A percentile compares a stretch with the other conserved stretches of the same genome.
Conservation (phyloP, 169 alveolate species). For the Plasmodium relictum region DNA sequence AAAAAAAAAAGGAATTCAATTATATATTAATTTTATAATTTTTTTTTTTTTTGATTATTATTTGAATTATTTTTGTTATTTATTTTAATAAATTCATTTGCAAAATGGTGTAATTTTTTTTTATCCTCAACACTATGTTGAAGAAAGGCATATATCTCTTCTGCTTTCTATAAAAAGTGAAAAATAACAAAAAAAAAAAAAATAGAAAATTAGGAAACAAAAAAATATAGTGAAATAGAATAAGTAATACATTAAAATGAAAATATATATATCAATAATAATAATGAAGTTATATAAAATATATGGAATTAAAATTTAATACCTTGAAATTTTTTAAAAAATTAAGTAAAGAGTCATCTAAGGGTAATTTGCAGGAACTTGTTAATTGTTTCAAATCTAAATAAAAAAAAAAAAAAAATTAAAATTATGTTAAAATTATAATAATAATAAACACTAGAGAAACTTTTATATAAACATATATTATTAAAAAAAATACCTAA, state of each 20-base stretch:
- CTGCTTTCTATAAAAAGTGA: constrained; percentile 33
- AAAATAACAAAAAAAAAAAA: not conserved
- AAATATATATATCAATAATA: not conserved
- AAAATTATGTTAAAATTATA: not conserved
- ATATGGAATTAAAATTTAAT: not conserved
- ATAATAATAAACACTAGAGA: not conserved
- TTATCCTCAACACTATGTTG: constrained; percentile 75
- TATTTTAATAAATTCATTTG: constrained; percentile 72
- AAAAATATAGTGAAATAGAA: not conserved
- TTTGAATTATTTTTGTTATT: constrained; percentile 36
- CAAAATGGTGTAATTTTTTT: constrained; percentile 45
- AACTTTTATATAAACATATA: not conserved
- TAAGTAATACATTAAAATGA: not conserved
- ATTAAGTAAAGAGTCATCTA: constrained; percentile 60
- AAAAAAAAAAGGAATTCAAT: not conserved
- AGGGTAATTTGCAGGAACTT: constrained; percentile 56
- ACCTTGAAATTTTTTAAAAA: constrained; percentile 68
- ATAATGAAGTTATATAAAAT: too few species aligned
- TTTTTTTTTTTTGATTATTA: constrained; percentile 24
- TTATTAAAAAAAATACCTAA: constrained; percentile 33
- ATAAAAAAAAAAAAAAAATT: constrained; percentile 5
- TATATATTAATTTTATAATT: not conserved
- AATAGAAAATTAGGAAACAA: not conserved
- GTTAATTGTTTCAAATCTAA: constrained; percentile 68
- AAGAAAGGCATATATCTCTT: constrained; percentile 67